phyloP scores from a whole-genome alignment of 2,329 filamentous ascomycete species.

The Dactylonectria macrodidyma region DNA sequence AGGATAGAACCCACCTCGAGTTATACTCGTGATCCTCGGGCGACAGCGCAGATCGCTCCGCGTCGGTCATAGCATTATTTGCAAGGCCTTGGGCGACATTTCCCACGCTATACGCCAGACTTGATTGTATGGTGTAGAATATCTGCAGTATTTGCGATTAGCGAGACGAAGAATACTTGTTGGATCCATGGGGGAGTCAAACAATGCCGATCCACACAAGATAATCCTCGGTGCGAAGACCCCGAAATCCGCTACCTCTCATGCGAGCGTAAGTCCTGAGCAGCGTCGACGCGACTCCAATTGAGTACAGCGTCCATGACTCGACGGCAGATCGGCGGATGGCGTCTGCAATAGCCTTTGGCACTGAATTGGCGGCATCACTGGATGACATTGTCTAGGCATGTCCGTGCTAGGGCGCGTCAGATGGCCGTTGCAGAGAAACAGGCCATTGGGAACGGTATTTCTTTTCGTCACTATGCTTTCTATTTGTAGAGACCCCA shows the following conservation, averaged over 20 bases:
- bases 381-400: conserved; percentile 7
- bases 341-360: conserved; percentile 32
- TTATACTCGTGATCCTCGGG: conserved; percentile 60
- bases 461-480: background rate
- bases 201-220: conserved; percentile 44
- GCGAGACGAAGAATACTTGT: background rate
- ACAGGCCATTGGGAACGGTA: background rate
- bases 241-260: conserved; percentile 41
- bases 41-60: conserved; percentile 60
- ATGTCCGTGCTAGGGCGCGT: background rate
- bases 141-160: conserved; percentile 51
- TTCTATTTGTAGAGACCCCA: background rate
- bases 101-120: conserved; percentile 64
- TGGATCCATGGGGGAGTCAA: background rate
- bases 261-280: conserved; percentile 51
- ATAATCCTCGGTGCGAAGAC: conserved; percentile 50
- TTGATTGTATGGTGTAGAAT: conserved; percentile 65
- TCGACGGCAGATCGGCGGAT: conserved; percentile 39
- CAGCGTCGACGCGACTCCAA: conserved; percentile 46
- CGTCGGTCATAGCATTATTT: conserved; percentile 68
- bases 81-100: conserved; percentile 64
- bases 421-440: background rate
- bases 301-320: conserved; percentile 48
- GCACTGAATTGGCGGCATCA: conserved; percentile 6
- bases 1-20: conserved; percentile 41